These are phyloP conservation scores for Pelargonium cotyledonis DNA, from an alignment of 441 rosid species.

Conservation along the genomic window DNA sequence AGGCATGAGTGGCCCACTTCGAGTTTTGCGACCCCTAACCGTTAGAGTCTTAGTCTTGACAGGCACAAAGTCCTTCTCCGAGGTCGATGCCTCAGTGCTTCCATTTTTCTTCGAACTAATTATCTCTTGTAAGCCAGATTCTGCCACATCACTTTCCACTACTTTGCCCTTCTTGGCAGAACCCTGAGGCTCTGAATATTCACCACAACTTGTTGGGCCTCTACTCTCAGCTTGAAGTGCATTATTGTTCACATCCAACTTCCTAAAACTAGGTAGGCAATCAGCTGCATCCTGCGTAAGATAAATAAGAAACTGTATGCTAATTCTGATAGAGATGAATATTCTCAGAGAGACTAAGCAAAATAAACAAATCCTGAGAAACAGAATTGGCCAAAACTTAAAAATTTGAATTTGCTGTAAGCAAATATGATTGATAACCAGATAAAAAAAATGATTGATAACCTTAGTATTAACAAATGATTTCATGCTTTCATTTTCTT, in stretches of 20 bases:
- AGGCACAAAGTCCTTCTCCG: conserved; percentile 45
- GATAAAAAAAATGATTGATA: not conserved
- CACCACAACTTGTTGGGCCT: conserved; percentile 29
- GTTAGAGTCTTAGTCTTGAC: conserved; percentile 37
- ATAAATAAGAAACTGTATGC: conserved; percentile 14
- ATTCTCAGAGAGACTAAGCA: not conserved
- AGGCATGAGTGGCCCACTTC: conserved; percentile 83
- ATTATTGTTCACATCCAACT: conserved; percentile 29
- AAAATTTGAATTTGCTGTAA: not conserved
- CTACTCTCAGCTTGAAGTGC: conserved; percentile 32
- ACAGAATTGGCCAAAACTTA: not conserved
- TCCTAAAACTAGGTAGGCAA: conserved; percentile 25
- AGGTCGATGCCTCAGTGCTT: conserved; percentile 45
- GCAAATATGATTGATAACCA: not conserved
- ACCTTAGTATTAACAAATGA: conserved; percentile 43
- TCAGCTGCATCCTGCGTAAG: conserved; percentile 32
- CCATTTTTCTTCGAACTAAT: conserved; percentile 35
- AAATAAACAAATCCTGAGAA: not conserved
- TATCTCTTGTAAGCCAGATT: conserved; percentile 35
- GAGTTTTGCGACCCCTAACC: conserved; percentile 61
- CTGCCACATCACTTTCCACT: conserved; percentile 35
- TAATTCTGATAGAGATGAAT: not conserved
- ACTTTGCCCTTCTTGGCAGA: conserved; percentile 45
- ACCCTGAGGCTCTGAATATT: conserved; percentile 29
- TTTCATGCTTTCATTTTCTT: conserved; percentile 47